These are phyloP conservation scores for Fusarium veterinarium DNA, from an alignment of 2,329 filamentous ascomycete genomes.

Conservation along the genomic window DNA sequence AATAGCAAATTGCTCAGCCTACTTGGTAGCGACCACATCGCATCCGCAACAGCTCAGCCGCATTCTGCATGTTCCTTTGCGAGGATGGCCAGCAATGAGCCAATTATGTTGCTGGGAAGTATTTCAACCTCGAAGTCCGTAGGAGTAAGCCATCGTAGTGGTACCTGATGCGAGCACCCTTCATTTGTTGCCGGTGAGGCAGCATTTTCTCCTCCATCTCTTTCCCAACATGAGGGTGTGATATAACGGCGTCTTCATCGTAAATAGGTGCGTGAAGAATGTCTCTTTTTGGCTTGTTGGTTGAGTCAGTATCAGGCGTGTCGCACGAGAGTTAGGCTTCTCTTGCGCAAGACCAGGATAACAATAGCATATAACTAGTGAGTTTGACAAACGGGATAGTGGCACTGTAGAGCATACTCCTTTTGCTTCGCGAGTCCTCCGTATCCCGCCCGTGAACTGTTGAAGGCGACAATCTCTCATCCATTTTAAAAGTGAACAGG, in stretches of 20 bases:
- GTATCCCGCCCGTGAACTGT: too few species aligned
- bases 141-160: not conserved
- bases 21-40: not conserved
- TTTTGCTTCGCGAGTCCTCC: too few species aligned
- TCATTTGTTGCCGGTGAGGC: not conserved
- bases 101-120: not conserved
- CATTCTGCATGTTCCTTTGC: not conserved
- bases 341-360: not conserved
- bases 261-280: not conserved
- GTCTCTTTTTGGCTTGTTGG: not conserved
- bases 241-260: not conserved
- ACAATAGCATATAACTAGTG: not conserved
- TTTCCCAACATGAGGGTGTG: not conserved
- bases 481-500: not conserved
- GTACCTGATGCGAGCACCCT: not conserved
- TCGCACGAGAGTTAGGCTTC: not conserved
- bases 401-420: not conserved
- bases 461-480: not conserved
- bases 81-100: not conserved
- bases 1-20: not conserved
- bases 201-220: not conserved
- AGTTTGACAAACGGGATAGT: not conserved
- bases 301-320: not conserved
- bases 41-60: not conserved
- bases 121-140: not conserved